Conservation (phyloP, 1,139 yeast genomes). For the Pichia terricola region DNA sequence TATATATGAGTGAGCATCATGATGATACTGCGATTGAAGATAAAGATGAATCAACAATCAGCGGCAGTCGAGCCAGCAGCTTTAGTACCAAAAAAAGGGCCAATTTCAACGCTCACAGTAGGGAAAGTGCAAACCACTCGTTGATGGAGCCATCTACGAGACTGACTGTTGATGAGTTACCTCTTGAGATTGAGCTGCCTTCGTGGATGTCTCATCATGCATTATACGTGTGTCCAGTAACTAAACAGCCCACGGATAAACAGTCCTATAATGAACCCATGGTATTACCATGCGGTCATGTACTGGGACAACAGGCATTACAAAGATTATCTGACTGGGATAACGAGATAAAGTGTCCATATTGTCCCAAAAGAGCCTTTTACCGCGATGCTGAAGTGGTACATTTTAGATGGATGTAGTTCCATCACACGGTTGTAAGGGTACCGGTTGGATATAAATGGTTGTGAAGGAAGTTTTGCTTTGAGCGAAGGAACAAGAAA, state of each 20-base stretch:
- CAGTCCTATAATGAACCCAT: constrained; percentile 43
- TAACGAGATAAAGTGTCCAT: constrained; percentile 52
- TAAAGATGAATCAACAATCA: too few relatives aligned
- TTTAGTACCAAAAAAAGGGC: neutral
- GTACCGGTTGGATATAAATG: neutral
- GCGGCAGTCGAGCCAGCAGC: neutral
- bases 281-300: constrained; percentile 57
- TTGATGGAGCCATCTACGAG: neutral
- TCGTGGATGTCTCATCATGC: constrained; percentile 30
- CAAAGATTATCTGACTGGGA: constrained; percentile 30
- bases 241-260: constrained; percentile 1
- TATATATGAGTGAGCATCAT: too few relatives aligned
- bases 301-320: constrained; percentile 45
- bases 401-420: constrained; percentile 19
- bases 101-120: neutral
- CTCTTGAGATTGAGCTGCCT: constrained; percentile 52
- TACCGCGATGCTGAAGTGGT: constrained; percentile 25
- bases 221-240: neutral
- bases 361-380: constrained; percentile 41
- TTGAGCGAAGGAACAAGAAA: neutral
- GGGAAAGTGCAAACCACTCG: too few relatives aligned
- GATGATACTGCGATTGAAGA: too few relatives aligned
- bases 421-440: neutral
- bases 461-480: neutral
- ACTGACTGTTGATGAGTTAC: constrained; percentile 36